phyloP scores from a whole-genome alignment of 1,284 basidiomycete genomes.

The Xerocomus nothofagi region DNA sequence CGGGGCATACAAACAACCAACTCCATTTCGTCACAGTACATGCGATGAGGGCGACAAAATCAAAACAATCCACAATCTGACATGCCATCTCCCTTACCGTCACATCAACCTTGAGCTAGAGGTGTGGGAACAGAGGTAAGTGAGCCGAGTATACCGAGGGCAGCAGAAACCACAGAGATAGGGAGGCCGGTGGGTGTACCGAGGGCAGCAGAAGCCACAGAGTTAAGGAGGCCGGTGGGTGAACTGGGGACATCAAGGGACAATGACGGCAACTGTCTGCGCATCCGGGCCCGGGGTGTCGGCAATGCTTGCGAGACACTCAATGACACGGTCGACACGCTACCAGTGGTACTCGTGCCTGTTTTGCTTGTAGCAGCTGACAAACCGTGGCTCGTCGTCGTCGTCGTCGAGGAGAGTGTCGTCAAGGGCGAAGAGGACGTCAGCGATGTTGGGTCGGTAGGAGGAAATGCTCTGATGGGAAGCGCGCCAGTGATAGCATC shows the following conservation, averaged over 20 bases:
- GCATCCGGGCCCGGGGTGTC: slow-evolving; percentile 4
- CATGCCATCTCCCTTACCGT: not conserved
- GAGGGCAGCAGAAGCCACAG: not conserved
- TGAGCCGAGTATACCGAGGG: not conserved
- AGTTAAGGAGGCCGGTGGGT: too few species aligned
- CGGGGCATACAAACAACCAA: slow-evolving; percentile 28
- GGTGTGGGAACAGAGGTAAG: too few species aligned
- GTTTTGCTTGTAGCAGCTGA: not conserved
- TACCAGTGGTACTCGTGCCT: not conserved
- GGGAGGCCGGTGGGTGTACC: not conserved
- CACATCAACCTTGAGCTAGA: not conserved
- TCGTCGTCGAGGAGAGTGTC: not conserved
- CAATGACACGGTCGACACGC: not conserved
- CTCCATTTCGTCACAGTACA: slow-evolving; percentile 26
- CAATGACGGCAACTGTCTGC: slow-evolving; percentile 13
- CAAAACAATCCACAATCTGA: slow-evolving; percentile 14
- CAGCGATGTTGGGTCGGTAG: not conserved
- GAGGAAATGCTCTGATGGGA: slow-evolving; percentile 5
- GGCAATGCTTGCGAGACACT: slow-evolving; percentile 2
- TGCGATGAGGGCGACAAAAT: slow-evolving; percentile 14
- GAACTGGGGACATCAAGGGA: not conserved
- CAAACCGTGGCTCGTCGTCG: slow-evolving; percentile 3
- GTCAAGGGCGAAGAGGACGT: not conserved
- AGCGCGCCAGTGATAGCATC: not conserved
- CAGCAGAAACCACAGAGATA: not conserved